Evolutionary conservation across 495 filamentous ascomycete genomes (phyloP), one percentile per base, ranked within the genome.

Genomic region (Jackrogersella multiformis): DNA sequence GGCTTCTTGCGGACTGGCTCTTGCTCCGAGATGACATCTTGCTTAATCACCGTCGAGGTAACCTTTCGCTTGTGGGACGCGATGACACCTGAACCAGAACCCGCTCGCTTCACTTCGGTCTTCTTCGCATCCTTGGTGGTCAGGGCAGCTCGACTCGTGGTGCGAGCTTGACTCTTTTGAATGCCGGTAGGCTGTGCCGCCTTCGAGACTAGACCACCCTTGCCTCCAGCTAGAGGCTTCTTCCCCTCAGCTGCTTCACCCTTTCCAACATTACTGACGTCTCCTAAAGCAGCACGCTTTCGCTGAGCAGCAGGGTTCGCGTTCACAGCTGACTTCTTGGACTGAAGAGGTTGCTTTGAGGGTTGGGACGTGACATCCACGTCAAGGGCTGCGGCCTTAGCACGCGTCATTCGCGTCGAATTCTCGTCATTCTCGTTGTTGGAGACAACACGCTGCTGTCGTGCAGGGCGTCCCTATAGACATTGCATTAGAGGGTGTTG

Each of bases 401-500:
- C 94, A 76, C 95, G 86, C 54, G 95, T 99, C 73, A 97, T 71
- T 78, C 94, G 93, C 77, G 87, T 89, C 59, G 90, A 87, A 72
- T 96, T 97, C 83, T 98, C 95, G 73, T 97, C 95, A 73, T 97
- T 97, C 79, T 97, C 93, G 76, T 97, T 92, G 76, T 97, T 94
- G 71, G 88, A 89, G 61, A 89, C 79, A 68, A 86, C 84, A 78
- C 93, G 88, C 41, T n/a, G 66, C 71, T 57, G n/a, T n/a, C 71
- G 73, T 42, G 70, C 70, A 64, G 77, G 64, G 57, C 76, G 76
- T 74, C 72, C 66, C 76, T 80, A 48, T 6, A 54, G 16, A 16
- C 10, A 60, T 35, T 21, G 21, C 1, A 65, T 73, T 36, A 73
- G 66, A 54, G 20, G 34, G 16, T 15, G 26, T 62, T 26, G 26